Percentiles rank a stretch among this genome's conserved stretches.
Conservation (phyloP, 2,329 filamentous ascomycete genomes). For the Byssothecium circinans region DNA sequence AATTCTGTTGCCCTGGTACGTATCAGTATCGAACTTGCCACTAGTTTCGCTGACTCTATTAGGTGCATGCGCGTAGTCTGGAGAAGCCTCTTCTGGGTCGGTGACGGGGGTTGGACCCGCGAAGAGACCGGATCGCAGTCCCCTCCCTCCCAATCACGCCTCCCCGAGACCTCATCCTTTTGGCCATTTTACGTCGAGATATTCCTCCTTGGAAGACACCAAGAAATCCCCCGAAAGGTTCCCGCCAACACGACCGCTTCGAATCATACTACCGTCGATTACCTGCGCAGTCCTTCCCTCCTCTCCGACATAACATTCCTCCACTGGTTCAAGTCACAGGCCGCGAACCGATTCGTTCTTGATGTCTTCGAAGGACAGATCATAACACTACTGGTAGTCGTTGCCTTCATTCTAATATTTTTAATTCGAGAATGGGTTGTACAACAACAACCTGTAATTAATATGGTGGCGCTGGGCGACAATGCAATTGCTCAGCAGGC, state of each 20-base stretch:
- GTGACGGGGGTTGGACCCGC: constrained; percentile 69
- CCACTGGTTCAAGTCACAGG: constrained; percentile 57
- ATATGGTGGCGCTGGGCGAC: constrained; percentile 60
- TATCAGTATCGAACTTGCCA: background rate
- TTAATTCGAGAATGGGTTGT: constrained; percentile 97
- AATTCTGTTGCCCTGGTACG: constrained; percentile 73
- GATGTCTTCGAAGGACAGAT: constrained; percentile 89
- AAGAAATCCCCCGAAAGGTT: constrained; percentile 24
- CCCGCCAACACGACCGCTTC: constrained; percentile 23
- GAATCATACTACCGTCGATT: constrained; percentile 30
- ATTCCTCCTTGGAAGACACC: background rate
- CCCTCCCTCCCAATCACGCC: constrained; percentile 22
- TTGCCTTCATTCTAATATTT: constrained; percentile 96
- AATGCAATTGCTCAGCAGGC: constrained; percentile 25
- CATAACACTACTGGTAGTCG: constrained; percentile 86
- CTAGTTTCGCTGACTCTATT: background rate
- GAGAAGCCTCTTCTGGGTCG: constrained; percentile 93
- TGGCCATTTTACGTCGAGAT: constrained; percentile 34
- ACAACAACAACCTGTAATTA: constrained; percentile 92
- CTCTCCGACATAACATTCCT: constrained; percentile 63
- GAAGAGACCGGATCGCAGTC: constrained; percentile 34
- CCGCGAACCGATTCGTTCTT: constrained; percentile 76
- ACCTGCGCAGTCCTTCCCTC: constrained; percentile 38
- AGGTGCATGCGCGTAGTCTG: constrained; percentile 82
- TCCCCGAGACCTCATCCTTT: constrained; percentile 26